Conservation (phyloP, 108 stramenopile genomes). For the Stephanodiscus triporus region DNA sequence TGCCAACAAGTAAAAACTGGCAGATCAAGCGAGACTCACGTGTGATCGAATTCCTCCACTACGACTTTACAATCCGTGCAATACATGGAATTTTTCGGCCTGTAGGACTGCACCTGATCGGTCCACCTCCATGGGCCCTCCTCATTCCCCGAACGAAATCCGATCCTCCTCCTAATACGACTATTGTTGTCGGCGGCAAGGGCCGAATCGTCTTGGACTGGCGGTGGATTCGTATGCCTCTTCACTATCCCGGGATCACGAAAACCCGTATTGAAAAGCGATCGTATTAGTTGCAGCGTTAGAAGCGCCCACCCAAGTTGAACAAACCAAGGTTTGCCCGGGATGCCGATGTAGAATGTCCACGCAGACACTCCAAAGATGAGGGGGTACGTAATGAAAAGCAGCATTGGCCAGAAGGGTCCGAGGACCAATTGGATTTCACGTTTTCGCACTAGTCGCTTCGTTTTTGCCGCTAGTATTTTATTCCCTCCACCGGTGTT, state of each 20-base stretch:
- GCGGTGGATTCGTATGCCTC: constrained; percentile 42
- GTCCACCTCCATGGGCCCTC: constrained; percentile 49
- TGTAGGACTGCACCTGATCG: constrained; percentile 83
- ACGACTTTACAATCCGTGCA: constrained; percentile 86
- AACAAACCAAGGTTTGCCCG: constrained; percentile 39
- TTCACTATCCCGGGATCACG: constrained; percentile 61
- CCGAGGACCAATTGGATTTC: constrained; percentile 73
- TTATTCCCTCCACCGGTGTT: not conserved
- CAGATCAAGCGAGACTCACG: constrained; percentile 52
- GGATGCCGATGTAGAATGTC: constrained; percentile 46
- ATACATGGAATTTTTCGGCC: constrained; percentile 78
- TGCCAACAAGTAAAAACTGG: not conserved
- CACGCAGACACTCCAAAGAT: constrained; percentile 70
- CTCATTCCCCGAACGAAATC: constrained; percentile 39
- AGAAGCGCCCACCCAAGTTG: constrained; percentile 52
- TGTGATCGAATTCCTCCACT: constrained; percentile 91
- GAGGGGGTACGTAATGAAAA: constrained; percentile 86
- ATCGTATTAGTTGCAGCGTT: constrained; percentile 38
- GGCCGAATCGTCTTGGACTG: not conserved
- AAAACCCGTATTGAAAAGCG: constrained; percentile 48
- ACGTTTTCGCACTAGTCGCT: constrained; percentile 35
- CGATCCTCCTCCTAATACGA: constrained; percentile 23
- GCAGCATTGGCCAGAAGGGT: constrained; percentile 94
- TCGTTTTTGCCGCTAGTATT: constrained; percentile 1
- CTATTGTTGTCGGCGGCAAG: constrained; percentile 26